Evolutionary conservation across 2,329 filamentous ascomycete genomes (phyloP).

Genomic region (Colletotrichum acutatum): DNA sequence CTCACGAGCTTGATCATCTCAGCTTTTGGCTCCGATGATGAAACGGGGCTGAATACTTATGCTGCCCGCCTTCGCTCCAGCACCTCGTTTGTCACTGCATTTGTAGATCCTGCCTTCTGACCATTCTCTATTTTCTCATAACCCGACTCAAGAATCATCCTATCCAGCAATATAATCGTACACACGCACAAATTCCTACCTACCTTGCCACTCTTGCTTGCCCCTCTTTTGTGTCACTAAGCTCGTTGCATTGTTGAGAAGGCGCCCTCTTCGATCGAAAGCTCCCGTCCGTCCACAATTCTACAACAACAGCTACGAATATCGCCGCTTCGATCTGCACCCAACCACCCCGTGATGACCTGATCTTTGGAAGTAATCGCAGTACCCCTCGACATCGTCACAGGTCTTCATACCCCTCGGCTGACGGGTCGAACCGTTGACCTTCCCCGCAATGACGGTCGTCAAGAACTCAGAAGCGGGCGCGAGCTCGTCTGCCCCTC

Average conservation of each 20-base stretch:
- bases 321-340: neutral
- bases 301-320: neutral
- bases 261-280: neutral
- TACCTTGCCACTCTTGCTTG: neutral
- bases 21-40: slow-evolving; percentile 26
- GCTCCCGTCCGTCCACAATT: neutral
- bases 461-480: slow-evolving; percentile 23
- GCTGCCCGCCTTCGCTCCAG: neutral
- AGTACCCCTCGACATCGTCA: neutral
- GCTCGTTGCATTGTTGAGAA: slow-evolving; percentile 8
- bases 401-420: neutral
- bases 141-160: neutral
- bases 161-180: neutral
- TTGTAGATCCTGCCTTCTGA: neutral
- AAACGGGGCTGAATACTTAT: slow-evolving; percentile 25
- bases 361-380: neutral
- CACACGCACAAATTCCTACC: neutral
- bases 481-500: slow-evolving; percentile 29
- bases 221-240: slow-evolving; percentile 1
- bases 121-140: neutral
- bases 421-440: neutral
- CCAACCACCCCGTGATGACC: slow-evolving; percentile 8
- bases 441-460: slow-evolving; percentile 28
- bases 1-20: slow-evolving; percentile 22
- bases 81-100: neutral